Evolutionary conservation across 306 rosid genomes (phyloP), one percentile per base, ranked within the genome.

Genomic region (Inga laurina): DNA sequence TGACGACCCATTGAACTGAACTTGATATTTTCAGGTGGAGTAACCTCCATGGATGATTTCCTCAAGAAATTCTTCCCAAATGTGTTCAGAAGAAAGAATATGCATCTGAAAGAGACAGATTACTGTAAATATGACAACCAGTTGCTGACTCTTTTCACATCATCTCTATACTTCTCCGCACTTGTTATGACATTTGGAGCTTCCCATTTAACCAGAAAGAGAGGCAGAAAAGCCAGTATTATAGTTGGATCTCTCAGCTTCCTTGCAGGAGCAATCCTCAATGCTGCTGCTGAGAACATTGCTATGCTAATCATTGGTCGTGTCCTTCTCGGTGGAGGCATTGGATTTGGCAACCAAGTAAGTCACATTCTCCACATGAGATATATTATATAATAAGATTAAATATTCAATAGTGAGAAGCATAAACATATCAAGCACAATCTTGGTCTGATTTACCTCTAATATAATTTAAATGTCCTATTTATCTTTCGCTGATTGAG

Each of bases 21-120:
- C 46, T 57, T 77, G 68, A 30, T 77, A 66, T 81, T 81, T 61
- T 76, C 83, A 94, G 99, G 99, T 82, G 99, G 99, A n/a, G 99
- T 94, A 77, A 97, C 99, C 52, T 94, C 99, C 75, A 97, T 97
- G 99, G 98, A 97, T 76, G 99, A 97, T 85, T 97, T 97, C 85
- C 86, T 97, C 70, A 75, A 78, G 75, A 84, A 94, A 41, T 97
- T 97, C 86, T 97, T 97, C 85, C 99, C 99, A 2, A 73, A 91
- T 8, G 93, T 94, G 59, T 90, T 86, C 78, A 82, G 81, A 82
- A 94, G 91, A 87, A 97, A 97, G 89, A 93, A 91, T 3, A 1
- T 2, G 66, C 97, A 92, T 84, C 88, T 87, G 37, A 56, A 86
- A 0, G 99, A 97, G 83, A 97, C 98, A 0, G 99, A 97, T 48